Base-by-base conservation (phyloP, 2,329 filamentous ascomycete species). In the Clarireedia paspali region DNA sequence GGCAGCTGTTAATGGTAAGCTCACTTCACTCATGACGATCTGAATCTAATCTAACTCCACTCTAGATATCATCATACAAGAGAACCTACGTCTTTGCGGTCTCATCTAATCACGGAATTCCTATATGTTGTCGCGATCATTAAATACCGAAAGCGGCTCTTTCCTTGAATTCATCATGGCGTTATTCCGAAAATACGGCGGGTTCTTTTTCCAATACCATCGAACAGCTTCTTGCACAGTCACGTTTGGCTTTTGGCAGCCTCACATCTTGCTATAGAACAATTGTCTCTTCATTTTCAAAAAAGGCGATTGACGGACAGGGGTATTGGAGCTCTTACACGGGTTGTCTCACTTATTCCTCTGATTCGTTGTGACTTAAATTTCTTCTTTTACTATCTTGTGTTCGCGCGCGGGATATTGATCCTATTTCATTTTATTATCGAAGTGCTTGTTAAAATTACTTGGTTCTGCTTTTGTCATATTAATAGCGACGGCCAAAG, bases 51-150 rank as follows among this genome's bases (percentile, higher is more conserved):
- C 76, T 84, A 75, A 87, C 67, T 27, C 27, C 14, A 26, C 24
- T 50, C 2, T 64, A 96, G 94, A 99, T 77, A 99, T 99, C 73
- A 99, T 99, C 77, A 99, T 99, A 73, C 94, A 99, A 79, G 94
- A 97, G 77, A 99, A 99, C 77, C 84, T 99, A 63, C 88, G 94
- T 73, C 82, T 95, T 73, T 96, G 91, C 75, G 92, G 92, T 81
- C 79, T 97, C 73, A 96, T 97, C 82, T 96, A 87, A 62, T 62
- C 54, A 54, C 38, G 36, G 30, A 50, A 56, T 46, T 47, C 54
- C 10, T 24, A 47, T 27, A 27, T n/a, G 39, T 50, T 59, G 46
- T 44, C 20, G 14, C 15, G 44, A 46, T 40, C 6, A 26, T 38
- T 20, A 23, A 23, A 53, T 34, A 44, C 52, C 10, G 30, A 38